Conservation (phyloP, 2,329 filamentous ascomycete genomes). For the Neofusicoccum sp. region DNA sequence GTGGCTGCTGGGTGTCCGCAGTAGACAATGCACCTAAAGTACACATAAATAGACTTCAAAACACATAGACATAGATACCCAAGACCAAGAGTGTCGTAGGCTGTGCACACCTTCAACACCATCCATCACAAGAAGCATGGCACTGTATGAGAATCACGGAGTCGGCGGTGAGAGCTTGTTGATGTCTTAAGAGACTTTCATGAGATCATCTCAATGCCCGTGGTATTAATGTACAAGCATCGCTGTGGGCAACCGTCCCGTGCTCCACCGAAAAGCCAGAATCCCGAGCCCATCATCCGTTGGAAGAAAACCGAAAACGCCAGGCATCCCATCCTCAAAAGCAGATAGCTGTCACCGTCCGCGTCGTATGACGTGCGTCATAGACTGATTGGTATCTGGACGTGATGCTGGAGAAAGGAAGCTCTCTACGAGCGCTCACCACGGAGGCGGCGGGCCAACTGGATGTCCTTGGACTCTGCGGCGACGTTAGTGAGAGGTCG, state of each 20-base stretch:
- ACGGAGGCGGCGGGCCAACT: slow-evolving; percentile 67
- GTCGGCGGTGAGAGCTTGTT: background rate
- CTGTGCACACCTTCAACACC: no score
- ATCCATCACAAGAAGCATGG: no score
- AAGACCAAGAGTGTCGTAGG: background rate
- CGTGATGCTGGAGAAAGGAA: slow-evolving; percentile 3
- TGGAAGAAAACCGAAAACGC: slow-evolving; percentile 12
- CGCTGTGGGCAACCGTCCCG: slow-evolving; percentile 16
- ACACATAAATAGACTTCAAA: background rate
- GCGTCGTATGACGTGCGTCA: background rate
- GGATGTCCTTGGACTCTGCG: slow-evolving; percentile 91
- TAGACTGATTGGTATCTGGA: slow-evolving; percentile 8
- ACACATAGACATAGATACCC: background rate
- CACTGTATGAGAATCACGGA: no score
- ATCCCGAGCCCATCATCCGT: slow-evolving; percentile 17
- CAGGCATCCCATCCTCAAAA: slow-evolving; percentile 18
- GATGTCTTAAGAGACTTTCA: slow-evolving; percentile 19
- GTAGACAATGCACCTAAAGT: background rate
- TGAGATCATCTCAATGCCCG: slow-evolving; percentile 20
- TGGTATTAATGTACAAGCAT: slow-evolving; percentile 21
- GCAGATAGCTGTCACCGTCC: slow-evolving; percentile 13
- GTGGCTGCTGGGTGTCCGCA: background rate
- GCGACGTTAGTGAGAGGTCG: slow-evolving; percentile 23
- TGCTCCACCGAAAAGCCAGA: slow-evolving; percentile 18
- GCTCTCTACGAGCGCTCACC: slow-evolving; percentile 52